Conservation (phyloP, 768 basidiomycete species). For the Leccinellum rugosiceps region DNA sequence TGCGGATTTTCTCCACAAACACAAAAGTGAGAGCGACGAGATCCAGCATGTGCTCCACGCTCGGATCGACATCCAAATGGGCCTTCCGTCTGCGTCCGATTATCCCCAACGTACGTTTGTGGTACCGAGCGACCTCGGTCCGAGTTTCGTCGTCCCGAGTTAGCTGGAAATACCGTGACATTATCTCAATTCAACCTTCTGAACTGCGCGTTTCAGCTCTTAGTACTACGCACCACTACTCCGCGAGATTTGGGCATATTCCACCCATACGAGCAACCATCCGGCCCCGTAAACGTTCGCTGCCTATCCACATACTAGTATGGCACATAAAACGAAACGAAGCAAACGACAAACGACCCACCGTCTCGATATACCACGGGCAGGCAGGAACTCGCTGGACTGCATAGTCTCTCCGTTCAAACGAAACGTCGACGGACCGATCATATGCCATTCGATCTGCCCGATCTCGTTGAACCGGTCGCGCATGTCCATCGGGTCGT, state of each 20-base stretch:
- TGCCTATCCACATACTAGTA: conserved; percentile 3
- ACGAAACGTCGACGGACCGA: conserved; percentile 27
- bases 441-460: conserved; percentile 31
- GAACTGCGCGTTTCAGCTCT: too few species aligned
- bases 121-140: conserved; percentile 16
- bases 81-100: conserved; percentile 10
- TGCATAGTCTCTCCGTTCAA: conserved; percentile 27
- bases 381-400: conserved; percentile 20
- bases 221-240: conserved; percentile 17
- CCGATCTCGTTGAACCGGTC: conserved; percentile 31
- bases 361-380: conserved; percentile 16
- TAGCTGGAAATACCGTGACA: conserved; percentile 10
- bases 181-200: not conserved
- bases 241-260: conserved; percentile 9
- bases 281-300: conserved; percentile 29
- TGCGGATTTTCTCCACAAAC: conserved; percentile 24
- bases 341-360: not conserved
- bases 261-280: conserved; percentile 34
- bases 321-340: too few species aligned
- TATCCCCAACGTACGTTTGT: conserved; percentile 16
- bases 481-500: conserved; percentile 16
- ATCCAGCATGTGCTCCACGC: conserved; percentile 22
- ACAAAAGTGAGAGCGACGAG: conserved; percentile 24
- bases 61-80: conserved; percentile 16
- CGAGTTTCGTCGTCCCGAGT: conserved; percentile 13